These are phyloP conservation scores for Castanea crenata DNA, from an alignment of 306 rosid genomes.

Conservation along the genomic window DNA sequence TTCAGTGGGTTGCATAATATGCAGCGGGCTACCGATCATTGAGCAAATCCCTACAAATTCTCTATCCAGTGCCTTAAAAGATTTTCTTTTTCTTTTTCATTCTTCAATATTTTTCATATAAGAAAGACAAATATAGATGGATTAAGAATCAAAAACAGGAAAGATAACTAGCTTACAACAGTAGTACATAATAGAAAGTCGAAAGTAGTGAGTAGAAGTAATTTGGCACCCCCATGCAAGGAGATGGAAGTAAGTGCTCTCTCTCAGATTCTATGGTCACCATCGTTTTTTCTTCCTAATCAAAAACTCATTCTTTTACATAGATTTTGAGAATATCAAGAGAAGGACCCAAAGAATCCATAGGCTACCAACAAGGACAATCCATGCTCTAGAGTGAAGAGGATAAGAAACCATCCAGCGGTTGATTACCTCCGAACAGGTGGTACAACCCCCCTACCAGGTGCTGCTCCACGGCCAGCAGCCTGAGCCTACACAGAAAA, in stretches of 20 bases:
- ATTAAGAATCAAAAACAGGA: neutral
- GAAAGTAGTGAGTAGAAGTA: neutral
- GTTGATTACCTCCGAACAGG: conserved; percentile 76
- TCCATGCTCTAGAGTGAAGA: neutral
- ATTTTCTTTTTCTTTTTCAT: neutral
- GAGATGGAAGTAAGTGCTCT: neutral
- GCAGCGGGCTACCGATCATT: too few species aligned
- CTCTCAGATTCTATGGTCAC: conserved; percentile 16
- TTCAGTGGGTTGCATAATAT: too few species aligned
- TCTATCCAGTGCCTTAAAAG: neutral
- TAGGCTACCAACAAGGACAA: neutral
- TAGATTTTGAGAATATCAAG: conserved; percentile 1
- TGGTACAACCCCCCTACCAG: conserved; percentile 86
- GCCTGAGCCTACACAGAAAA: conserved; percentile 73
- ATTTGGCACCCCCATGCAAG: conserved; percentile 22
- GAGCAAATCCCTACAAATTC: too few species aligned
- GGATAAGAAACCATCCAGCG: neutral
- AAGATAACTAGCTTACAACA: neutral
- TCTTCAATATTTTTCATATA: neutral
- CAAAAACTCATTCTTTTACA: conserved; percentile 30
- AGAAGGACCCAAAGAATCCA: neutral
- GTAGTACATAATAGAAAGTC: neutral
- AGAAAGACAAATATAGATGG: neutral
- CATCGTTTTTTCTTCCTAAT: conserved; percentile 25
- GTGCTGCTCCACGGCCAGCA: conserved; percentile 89